phyloP scores from a whole-genome alignment of 2,329 filamentous ascomycete genomes.

The Colletotrichum spaethianum region DNA sequence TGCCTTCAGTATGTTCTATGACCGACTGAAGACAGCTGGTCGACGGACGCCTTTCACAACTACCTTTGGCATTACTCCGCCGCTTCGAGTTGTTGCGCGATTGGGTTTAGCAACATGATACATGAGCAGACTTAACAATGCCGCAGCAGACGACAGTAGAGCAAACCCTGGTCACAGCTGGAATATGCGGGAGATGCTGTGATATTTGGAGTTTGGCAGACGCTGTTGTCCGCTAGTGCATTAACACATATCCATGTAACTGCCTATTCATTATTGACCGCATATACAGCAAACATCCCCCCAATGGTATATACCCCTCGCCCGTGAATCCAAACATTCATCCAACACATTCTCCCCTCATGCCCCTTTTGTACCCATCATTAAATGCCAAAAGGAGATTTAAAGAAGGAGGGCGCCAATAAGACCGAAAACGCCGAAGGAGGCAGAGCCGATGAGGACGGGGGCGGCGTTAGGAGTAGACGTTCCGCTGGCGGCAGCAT shows the following conservation, averaged over 20 bases:
- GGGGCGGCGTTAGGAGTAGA: slow-evolving; percentile 50
- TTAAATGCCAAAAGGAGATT: slow-evolving; percentile 38
- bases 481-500: slow-evolving; percentile 46
- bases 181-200: background rate
- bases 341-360: background rate
- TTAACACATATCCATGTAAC: slow-evolving; percentile 24
- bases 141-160: too few species aligned
- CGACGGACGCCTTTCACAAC: background rate
- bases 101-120: background rate
- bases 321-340: slow-evolving; percentile 4
- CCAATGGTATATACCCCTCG: slow-evolving; percentile 30
- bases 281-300: slow-evolving; percentile 24
- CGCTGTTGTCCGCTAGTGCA: slow-evolving; percentile 5
- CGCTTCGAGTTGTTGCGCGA: background rate
- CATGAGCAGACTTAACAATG: too few species aligned
- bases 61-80: background rate
- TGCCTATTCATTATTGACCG: slow-evolving; percentile 25
- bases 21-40: too few species aligned
- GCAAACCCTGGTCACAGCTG: background rate
- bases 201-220: slow-evolving; percentile 6
- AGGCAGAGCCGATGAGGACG: slow-evolving; percentile 56
- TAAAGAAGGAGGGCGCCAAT: slow-evolving; percentile 67
- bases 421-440: slow-evolving; percentile 61
- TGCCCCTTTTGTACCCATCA: background rate
- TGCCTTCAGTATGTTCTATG: background rate